Base-by-base conservation (phyloP, 78 protist species). In the Parvularia atlantis region DNA sequence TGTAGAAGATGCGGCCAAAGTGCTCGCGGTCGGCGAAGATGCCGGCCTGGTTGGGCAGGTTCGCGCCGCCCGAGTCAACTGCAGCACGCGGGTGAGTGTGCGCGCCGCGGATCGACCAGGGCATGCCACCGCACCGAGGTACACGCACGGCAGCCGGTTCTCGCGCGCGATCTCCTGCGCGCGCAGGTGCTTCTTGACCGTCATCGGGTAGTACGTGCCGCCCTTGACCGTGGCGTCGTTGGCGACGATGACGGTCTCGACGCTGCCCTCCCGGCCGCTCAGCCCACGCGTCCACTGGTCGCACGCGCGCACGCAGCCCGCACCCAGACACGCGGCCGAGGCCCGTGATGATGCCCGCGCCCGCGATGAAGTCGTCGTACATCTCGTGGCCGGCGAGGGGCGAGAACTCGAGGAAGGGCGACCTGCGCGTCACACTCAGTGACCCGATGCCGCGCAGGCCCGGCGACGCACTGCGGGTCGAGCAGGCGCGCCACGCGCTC, bases 221-320 rank as follows among this genome's bases (percentile, higher is more conserved):
- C 97, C 98, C 70, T 91, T 94, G 39, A 94, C 98, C n/a, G 98
- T 94, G 31, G 96, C 89, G 76, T 94, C 98, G 72, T 94, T 94
- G 9, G 96, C 96, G 30, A 94, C 98, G 39, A 94, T 84, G 54
- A 94, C 57, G 76, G 91, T 83, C 53, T 85, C 86, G 39, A 24
- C 16, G 31, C 87, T 76, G 56, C 11, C 9, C 36, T 1, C 40
- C n/a, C n/a, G n/a, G n/a, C n/a, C n/a, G n/a, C n/a, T 11, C 41
- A n/a, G n/a, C n/a, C n/a, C n/a, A n/a, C n/a, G n/a, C n/a, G n/a
- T n/a, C n/a, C n/a, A n/a, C n/a, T n/a, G n/a, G n/a, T n/a, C n/a
- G n/a, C n/a, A n/a, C n/a, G n/a, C n/a, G n/a, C n/a, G n/a, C n/a
- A n/a, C n/a, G n/a, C n/a, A 30, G 37, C n/a, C 22, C 30, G 37